Base-by-base conservation (phyloP, 1,284 basidiomycete species). In the Volvariella surrecta region DNA sequence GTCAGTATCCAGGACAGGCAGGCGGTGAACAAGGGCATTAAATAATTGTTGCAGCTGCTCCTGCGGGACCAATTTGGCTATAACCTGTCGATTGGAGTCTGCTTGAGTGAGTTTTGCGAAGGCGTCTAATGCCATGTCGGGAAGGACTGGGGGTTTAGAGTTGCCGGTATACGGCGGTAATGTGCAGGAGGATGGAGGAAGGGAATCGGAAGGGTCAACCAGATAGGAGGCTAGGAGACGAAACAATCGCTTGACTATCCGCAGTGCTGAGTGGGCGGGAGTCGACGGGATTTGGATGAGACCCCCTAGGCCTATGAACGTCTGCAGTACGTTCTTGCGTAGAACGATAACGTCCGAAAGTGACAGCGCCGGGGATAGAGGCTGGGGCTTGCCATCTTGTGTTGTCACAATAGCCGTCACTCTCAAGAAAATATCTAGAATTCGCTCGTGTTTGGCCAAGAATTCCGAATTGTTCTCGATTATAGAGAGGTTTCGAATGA, bases 401-500 rank as follows among this genome's bases (percentile, higher is more conserved):
- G 66, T 62, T 24, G 65, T 59, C n/a, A 60, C 57, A 13, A 80
- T 59, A 24, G 63, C 56, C 58, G 76, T 82, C n/a, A 91, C 51
- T 4, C 82, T 78, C 19, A 89, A 68, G 30, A 94, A 57, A 37
- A 87, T 57, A 49, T 79, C 73, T 34, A 93, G 61, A 11, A 89
- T 60, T 38, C 80, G 70, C 3, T 75, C 71, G 46, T 87, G 79
- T 18, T 67, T 70, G 2, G 82, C 77, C 58, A 96, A 70, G 55
- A 76, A 80, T 21, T 67, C 64, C 45, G 73, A 64, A 55, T 96
- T 97, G 46, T 93, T 86, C 3, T 68, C 66, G 48, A 85, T 68
- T 43, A 79, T 67, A 4, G 89, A 80, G 49, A 96, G 73, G 63
- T 96, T 97, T 40, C 91, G 86, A 41, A 98, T 66, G 52, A 98